Conservation (phyloP, 2,329 filamentous ascomycete species). For the Xenosphaeropsis pyriputrescens region DNA sequence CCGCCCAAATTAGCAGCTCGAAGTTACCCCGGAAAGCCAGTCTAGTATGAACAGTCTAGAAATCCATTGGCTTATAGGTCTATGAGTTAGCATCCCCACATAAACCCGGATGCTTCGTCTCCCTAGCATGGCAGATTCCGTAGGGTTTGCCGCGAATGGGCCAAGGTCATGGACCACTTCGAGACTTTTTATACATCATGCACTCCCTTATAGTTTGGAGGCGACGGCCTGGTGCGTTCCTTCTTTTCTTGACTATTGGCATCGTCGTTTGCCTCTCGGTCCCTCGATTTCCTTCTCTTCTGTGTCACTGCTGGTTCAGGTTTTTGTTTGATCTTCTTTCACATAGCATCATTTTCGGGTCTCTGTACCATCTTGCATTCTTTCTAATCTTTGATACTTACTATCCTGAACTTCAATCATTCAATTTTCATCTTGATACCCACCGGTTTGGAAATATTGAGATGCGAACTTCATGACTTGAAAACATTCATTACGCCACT, state of each 20-base stretch:
- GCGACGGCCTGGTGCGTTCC: conserved; percentile 1
- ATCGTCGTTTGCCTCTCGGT: conserved; percentile 13
- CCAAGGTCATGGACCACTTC: conserved; percentile 7
- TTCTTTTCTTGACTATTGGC: conserved; percentile 3
- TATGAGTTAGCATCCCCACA: no score
- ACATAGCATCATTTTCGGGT: conserved; percentile 14
- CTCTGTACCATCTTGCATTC: conserved; percentile 5
- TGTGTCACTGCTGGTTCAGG: conserved; percentile 18
- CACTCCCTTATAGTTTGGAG: conserved; percentile 9
- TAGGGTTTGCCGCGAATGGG: conserved; percentile 9
- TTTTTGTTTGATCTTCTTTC: conserved; percentile 14
- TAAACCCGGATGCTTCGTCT: background rate
- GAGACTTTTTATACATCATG: conserved; percentile 18
- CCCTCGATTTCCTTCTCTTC: conserved; percentile 12
- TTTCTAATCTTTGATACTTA: conserved; percentile 5
- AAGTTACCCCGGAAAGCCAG: background rate
- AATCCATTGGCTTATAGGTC: background rate
- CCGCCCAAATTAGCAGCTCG: no score
- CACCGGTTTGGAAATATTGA: background rate
- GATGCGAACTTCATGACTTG: background rate
- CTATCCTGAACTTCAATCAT: conserved; percentile 7
- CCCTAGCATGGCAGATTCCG: background rate
- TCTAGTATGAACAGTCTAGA: background rate
- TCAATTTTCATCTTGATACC: background rate
- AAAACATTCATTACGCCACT: background rate